Conservation (phyloP, 2,329 filamentous ascomycete genomes). For the Stagonosporopsis rhizophila region DNA sequence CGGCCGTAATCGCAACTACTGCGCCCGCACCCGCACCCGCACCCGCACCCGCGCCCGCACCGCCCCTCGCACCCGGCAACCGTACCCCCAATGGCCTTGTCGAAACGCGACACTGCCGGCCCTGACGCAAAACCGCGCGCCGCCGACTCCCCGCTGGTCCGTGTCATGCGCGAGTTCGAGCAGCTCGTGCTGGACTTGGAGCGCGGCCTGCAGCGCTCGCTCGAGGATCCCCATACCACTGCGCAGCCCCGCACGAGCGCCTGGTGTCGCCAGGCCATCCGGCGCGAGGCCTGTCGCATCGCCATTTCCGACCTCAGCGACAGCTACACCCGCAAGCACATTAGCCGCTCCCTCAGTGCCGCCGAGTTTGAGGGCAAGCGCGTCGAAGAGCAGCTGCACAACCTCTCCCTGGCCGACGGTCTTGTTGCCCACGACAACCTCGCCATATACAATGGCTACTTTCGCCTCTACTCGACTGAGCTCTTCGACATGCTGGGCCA, state of each 20-base stretch:
- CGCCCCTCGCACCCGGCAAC: background rate
- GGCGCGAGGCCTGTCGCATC: conserved; percentile 42
- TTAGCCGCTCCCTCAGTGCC: conserved; percentile 37
- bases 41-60: no score
- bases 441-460: conserved; percentile 44
- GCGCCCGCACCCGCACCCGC: background rate
- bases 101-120: conserved; percentile 32
- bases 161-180: conserved; percentile 45
- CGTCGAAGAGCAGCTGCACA: conserved; percentile 41
- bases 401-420: conserved; percentile 14
- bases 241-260: background rate
- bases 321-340: conserved; percentile 43
- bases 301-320: conserved; percentile 43
- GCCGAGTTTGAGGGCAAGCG: conserved; percentile 42
- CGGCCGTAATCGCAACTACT: background rate
- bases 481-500: conserved; percentile 46
- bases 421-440: conserved; percentile 23
- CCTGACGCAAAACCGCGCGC: conserved; percentile 23
- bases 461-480: conserved; percentile 46
- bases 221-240: conserved; percentile 15
- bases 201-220: conserved; percentile 39
- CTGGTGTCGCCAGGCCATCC: conserved; percentile 27
- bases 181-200: conserved; percentile 41
- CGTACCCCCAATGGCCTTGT: conserved; percentile 37
- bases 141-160: conserved; percentile 29